These are phyloP conservation scores for Babesia sp. DNA, from an alignment of 169 alveolate genomes.

Conservation along the genomic window DNA sequence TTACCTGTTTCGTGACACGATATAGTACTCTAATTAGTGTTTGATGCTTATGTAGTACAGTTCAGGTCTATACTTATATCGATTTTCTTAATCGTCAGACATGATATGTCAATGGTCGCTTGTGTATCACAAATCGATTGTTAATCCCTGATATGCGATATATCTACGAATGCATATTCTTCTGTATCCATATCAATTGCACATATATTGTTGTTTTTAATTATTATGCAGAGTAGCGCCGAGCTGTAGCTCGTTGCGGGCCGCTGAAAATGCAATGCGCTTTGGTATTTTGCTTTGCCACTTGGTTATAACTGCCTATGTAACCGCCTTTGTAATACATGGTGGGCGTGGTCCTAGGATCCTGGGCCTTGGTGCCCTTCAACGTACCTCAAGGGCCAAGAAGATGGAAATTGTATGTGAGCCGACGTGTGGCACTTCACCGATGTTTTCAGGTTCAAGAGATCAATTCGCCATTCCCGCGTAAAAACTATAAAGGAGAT, in stretches of 20 bases:
- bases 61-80: too few species aligned
- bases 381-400: conserved; percentile 42
- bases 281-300: neutral
- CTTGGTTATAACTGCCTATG: neutral
- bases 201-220: too few species aligned
- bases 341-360: neutral
- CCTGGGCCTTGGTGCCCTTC: conserved; percentile 9
- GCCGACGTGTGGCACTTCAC: neutral
- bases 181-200: too few species aligned
- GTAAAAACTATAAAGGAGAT: conserved; percentile 52
- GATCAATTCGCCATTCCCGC: conserved; percentile 49
- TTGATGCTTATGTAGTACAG: too few species aligned
- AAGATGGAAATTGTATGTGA: conserved; percentile 35
- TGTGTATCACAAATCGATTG: too few species aligned
- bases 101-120: too few species aligned
- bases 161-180: too few species aligned
- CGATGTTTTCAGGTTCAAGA: conserved; percentile 39
- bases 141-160: too few species aligned
- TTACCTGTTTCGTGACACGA: too few species aligned
- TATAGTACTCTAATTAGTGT: too few species aligned
- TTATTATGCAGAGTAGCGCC: conserved; percentile 1
- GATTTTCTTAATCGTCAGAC: too few species aligned
- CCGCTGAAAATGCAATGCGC: conserved; percentile 37
- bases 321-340: conserved; percentile 4
- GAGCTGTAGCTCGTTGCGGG: conserved; percentile 3